Conservation (phyloP, 2,329 filamentous ascomycete genomes). For the Exophiala phaeomuriformis region DNA sequence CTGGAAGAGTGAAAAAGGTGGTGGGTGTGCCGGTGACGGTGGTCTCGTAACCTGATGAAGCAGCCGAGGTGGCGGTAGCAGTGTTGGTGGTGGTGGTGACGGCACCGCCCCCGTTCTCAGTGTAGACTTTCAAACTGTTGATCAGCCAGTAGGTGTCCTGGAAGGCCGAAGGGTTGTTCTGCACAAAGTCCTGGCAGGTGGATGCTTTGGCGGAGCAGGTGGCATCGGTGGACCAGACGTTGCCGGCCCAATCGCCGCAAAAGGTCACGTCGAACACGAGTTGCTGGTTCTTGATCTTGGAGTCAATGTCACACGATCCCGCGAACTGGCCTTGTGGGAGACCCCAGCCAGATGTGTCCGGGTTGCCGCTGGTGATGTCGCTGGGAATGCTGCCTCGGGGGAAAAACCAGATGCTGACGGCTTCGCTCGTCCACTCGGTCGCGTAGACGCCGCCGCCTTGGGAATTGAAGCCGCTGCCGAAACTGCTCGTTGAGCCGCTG, state of each 20-base stretch:
- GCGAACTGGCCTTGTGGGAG: slow-evolving; percentile 61
- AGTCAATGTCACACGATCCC: slow-evolving; percentile 62
- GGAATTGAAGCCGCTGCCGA: slow-evolving; percentile 64
- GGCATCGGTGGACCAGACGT: slow-evolving; percentile 53
- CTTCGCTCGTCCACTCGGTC: slow-evolving; percentile 64
- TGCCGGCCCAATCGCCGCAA: slow-evolving; percentile 84
- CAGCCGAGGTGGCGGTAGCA: background rate
- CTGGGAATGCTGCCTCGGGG: slow-evolving; percentile 55
- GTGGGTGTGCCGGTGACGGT: too few species aligned
- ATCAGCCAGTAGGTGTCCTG: slow-evolving; percentile 49
- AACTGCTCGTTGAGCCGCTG: slow-evolving; percentile 49
- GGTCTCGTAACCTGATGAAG: background rate
- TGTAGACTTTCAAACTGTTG: slow-evolving; percentile 26
- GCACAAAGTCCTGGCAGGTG: slow-evolving; percentile 67
- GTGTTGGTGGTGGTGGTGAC: background rate
- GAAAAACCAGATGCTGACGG: slow-evolving; percentile 80
- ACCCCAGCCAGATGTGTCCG: slow-evolving; percentile 62
- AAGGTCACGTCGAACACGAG: slow-evolving; percentile 78
- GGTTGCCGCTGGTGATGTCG: slow-evolving; percentile 54
- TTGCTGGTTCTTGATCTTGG: slow-evolving; percentile 63
- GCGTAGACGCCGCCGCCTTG: slow-evolving; percentile 64
- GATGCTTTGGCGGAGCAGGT: slow-evolving; percentile 54
- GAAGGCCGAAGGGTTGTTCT: slow-evolving; percentile 63
- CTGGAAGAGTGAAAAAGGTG: too few species aligned
- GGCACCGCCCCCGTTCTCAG: slow-evolving; percentile 10